Base-by-base conservation (phyloP, 768 basidiomycete species). In the Lepiota brunneoincarnata region DNA sequence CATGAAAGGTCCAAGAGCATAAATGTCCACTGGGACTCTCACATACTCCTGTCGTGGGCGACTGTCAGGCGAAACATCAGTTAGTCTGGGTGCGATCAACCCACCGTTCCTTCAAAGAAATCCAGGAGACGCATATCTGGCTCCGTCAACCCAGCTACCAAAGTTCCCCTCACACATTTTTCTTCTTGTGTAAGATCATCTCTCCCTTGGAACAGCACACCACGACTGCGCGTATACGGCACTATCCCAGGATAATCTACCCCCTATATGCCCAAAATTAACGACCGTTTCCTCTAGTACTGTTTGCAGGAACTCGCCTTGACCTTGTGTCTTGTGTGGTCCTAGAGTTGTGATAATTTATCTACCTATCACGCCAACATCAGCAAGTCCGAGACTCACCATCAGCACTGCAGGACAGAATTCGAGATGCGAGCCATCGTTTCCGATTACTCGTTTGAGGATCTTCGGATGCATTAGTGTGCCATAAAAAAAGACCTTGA, bases 381-480 rank as follows among this genome's bases (percentile, higher is more conserved):
- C 14, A n/a, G 14, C 24, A 17, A 43, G 18, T n/a, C 6, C 24
- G 11, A 31, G 31, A 66, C 83, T 64, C 57, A 92, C 92, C 63
- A 80, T 72, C 6, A 97, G 67, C 6, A 94, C 64, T 4, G 92
- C 93, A 36, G 90, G 85, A 57, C 84, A 83, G 41, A 90, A 79
- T 49, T 80, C 64, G 2, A 96, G 75, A 57, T 84, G 73, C 6
- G 70, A 61, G 6, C 87, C 89, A 41, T 83, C 73, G 61, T 89
- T 84, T 6, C 76, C 75, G 40, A 97, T 83, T 6, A 97, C 93
- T 17, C 85, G 74, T 54, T 75, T 80, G 36, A 97, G 73, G 62
- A 98, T 88, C 46, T 80, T 81, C 5, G 93, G 93, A 62, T 94
- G 91, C 77, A 95, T 84, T 18, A 98, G 73, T 0, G 91, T 96